A percentile compares a stretch with the other conserved stretches of the same genome.
These are phyloP conservation scores for Globisporangium recalcitrans DNA, from an alignment of 352 stramenopile species.

Conservation along the genomic window DNA sequence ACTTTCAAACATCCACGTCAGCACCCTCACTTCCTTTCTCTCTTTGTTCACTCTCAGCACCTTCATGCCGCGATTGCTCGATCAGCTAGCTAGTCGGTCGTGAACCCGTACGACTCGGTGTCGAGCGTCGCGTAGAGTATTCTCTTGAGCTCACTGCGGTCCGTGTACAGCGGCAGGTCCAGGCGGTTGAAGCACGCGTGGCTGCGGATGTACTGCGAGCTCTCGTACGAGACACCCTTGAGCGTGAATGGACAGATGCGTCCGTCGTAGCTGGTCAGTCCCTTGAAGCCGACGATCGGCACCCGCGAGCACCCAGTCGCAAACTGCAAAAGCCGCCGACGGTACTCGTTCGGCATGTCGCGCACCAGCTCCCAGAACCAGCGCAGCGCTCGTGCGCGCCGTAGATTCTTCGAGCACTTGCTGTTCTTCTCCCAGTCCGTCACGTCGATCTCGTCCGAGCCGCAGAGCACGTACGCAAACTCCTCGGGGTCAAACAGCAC, in stretches of 20 bases:
- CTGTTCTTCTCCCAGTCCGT: conserved; percentile 91
- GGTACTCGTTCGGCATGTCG: conserved; percentile 51
- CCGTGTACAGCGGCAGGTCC: conserved; percentile 76
- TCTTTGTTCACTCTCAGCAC: background rate
- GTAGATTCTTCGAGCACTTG: conserved; percentile 31
- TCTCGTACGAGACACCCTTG: conserved; percentile 37
- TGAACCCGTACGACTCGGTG: conserved; percentile 12
- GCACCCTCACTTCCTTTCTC: background rate
- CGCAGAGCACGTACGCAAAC: conserved; percentile 92
- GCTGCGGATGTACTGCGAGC: conserved; percentile 19
- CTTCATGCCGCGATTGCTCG: background rate
- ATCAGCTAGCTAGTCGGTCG: background rate
- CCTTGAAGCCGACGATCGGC: conserved; percentile 45
- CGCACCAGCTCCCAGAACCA: conserved; percentile 80
- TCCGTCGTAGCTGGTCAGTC: conserved; percentile 52
- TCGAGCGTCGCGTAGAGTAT: conserved; percentile 10
- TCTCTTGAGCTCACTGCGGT: conserved; percentile 9
- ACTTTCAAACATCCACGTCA: no score
- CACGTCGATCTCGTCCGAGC: conserved; percentile 91
- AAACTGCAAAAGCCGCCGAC: conserved; percentile 57
- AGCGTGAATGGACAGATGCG: conserved; percentile 56
- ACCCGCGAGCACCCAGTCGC: conserved; percentile 61
- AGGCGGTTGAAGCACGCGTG: conserved; percentile 48
- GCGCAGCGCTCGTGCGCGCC: conserved; percentile 24
- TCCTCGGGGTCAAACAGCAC: conserved; percentile 95